phyloP scores from a whole-genome alignment of 768 basidiomycete species.

The Podaxis sp. region DNA sequence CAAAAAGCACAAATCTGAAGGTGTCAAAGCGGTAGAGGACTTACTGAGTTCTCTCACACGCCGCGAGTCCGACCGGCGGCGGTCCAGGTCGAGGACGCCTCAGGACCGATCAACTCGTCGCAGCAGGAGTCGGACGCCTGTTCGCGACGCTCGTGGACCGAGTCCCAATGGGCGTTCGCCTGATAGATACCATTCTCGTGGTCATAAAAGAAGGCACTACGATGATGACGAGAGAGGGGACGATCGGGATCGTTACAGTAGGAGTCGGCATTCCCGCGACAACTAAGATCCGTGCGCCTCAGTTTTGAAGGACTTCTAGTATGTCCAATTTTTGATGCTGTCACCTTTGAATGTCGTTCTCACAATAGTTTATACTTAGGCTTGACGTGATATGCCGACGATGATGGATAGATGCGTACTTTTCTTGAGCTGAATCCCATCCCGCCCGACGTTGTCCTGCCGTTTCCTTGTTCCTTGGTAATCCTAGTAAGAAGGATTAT shows the following conservation, averaged over 20 bases:
- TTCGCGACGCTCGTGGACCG: conserved; percentile 5
- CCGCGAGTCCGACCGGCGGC: conserved; percentile 21
- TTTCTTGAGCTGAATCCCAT: not conserved
- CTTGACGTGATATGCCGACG: not conserved
- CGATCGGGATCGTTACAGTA: not conserved
- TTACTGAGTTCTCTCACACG: conserved; percentile 51
- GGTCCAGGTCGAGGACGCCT: conserved; percentile 6
- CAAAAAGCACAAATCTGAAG: conserved; percentile 59
- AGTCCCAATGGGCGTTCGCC: conserved; percentile 16
- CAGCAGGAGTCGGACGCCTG: conserved; percentile 23
- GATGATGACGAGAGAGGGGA: conserved; percentile 18
- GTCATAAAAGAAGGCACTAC: conserved; percentile 17
- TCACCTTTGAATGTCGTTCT: not conserved
- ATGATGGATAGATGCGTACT: not conserved
- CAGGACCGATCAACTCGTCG: conserved; percentile 14
- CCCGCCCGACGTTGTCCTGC: not conserved
- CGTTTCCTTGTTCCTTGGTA: not conserved
- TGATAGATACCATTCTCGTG: conserved; percentile 7
- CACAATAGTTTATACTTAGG: not conserved
- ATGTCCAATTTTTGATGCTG: conserved; percentile 1
- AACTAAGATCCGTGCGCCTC: not conserved
- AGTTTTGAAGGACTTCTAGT: not conserved
- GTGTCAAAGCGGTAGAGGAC: conserved; percentile 64
- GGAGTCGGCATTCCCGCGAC: not conserved
- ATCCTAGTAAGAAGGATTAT: not conserved